A percentile compares a stretch with the other conserved stretches of the same genome.
Conservation (phyloP, 768 basidiomycete species). For the Naganishia onofrii region DNA sequence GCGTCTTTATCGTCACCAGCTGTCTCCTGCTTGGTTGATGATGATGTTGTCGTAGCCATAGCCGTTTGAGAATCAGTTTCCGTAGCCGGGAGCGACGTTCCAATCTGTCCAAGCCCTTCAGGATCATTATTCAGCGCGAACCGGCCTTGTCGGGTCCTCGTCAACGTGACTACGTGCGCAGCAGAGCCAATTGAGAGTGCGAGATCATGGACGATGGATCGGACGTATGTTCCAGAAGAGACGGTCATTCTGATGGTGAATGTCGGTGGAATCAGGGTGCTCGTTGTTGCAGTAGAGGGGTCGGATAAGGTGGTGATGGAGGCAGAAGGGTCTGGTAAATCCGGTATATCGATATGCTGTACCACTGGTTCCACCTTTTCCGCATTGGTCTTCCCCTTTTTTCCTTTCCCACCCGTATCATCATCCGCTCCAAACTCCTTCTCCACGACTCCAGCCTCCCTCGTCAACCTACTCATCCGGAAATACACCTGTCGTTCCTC, state of each 20-base stretch:
- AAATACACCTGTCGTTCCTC: conserved; percentile 71
- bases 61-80: too few relatives aligned
- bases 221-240: conserved; percentile 93
- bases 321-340: conserved; percentile 21
- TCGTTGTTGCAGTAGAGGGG: conserved; percentile 38
- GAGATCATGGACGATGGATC: conserved; percentile 91
- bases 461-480: conserved; percentile 58
- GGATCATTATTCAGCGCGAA: conserved; percentile 54
- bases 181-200: conserved; percentile 78
- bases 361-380: conserved; percentile 1
- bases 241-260: conserved; percentile 90
- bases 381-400: neutral
- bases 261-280: conserved; percentile 59
- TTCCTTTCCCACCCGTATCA: neutral
- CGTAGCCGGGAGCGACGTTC: too few relatives aligned
- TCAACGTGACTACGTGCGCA: conserved; percentile 88
- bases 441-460: conserved; percentile 32
- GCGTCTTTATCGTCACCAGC: neutral
- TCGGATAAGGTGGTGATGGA: conserved; percentile 23
- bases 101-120: neutral
- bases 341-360: conserved; percentile 31
- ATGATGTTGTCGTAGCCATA: conserved; percentile 14
- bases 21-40: conserved; percentile 20
- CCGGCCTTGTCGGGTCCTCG: conserved; percentile 80
- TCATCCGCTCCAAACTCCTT: conserved; percentile 9